Conservation (phyloP, 2,329 filamentous ascomycete genomes). For the Clonostachys rosea region DNA sequence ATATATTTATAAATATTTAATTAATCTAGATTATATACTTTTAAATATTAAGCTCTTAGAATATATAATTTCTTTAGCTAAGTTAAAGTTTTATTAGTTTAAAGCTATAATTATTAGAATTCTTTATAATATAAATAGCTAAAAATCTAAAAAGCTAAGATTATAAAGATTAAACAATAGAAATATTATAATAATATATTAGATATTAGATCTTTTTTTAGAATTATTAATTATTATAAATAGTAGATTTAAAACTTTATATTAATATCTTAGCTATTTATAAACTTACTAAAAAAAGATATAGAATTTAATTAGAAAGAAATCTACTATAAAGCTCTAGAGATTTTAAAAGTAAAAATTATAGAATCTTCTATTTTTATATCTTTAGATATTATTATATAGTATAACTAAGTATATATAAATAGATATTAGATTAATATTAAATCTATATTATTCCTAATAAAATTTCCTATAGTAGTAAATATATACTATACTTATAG, state of each 20-base stretch:
- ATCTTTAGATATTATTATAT: no score
- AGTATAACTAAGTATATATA: no score
- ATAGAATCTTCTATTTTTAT: no score
- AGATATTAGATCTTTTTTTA: not conserved
- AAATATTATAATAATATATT: not conserved
- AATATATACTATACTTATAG: no score
- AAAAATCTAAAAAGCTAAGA: not conserved
- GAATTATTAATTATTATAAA: not conserved
- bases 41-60: not conserved
- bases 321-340: not conserved
- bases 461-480: no score
- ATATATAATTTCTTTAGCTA: not conserved
- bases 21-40: not conserved
- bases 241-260: not conserved
- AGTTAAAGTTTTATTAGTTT: not conserved
- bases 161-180: not conserved
- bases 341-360: not conserved
- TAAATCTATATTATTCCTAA: no score
- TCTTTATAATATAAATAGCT: not conserved
- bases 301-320: not conserved
- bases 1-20: not conserved
- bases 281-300: not conserved
- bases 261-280: not conserved
- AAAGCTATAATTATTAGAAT: not conserved
- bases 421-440: no score